These are phyloP conservation scores for Kitagawia praeruptora DNA, from an alignment of 129 eudicot species.

Conservation along the genomic window DNA sequence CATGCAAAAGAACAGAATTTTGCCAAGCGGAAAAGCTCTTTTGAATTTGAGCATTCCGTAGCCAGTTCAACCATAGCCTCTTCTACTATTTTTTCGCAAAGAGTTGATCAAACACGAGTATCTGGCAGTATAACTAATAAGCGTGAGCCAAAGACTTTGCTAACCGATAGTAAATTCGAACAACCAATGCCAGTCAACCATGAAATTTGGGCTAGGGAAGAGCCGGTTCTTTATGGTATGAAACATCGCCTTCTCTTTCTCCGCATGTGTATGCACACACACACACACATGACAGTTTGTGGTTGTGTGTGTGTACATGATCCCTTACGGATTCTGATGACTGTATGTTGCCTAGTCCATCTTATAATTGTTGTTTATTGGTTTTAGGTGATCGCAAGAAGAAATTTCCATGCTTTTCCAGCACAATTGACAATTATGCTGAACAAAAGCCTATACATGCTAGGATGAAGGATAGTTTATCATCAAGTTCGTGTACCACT, in stretches of 20 bases:
- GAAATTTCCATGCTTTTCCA: constrained; percentile 40
- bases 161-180: constrained; percentile 36
- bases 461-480: constrained; percentile 36
- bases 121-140: constrained; percentile 27
- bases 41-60: constrained; percentile 31
- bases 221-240: constrained; percentile 36
- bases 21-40: constrained; percentile 59
- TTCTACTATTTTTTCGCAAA: constrained; percentile 33
- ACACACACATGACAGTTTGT: too few relatives aligned
- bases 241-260: not conserved
- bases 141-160: constrained; percentile 37
- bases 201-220: constrained; percentile 27
- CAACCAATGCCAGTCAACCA: constrained; percentile 33
- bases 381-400: constrained; percentile 50
- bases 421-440: constrained; percentile 24
- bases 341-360: not conserved
- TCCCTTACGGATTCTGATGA: not conserved
- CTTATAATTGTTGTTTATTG: not conserved
- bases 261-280: too few relatives aligned
- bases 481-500: constrained; percentile 21
- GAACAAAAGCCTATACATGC: constrained; percentile 31
- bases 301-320: not conserved
- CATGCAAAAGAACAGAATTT: constrained; percentile 40
- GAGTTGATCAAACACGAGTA: constrained; percentile 33
- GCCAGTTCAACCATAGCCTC: constrained; percentile 28